Base-by-base conservation (phyloP, 1,284 basidiomycete genomes). In the Ceratobasidium sp. region DNA sequence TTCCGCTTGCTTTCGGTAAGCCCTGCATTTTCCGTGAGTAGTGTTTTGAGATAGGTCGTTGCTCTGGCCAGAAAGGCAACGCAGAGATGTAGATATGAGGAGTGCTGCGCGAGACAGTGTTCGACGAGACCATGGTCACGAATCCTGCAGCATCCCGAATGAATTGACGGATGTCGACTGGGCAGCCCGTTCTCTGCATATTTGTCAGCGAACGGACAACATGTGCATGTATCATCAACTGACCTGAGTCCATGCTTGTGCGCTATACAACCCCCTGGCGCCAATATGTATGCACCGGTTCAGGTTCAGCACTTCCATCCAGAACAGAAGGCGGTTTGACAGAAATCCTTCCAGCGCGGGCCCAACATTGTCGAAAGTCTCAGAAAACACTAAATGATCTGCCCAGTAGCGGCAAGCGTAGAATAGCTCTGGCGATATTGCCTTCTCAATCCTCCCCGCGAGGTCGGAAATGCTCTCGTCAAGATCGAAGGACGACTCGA, bases 21-120 rank as follows among this genome's bases (percentile, higher is more conserved):
- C 28, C 59, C 21, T 30, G 23, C 14, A 38, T 32, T 9, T 49
- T n/a, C 6, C 8, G 59, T 11, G 38, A 35, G 47, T 54, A 46
- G 26, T 50, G 70, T 26, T 52, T 44, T 30, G 46, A n/a, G 3
- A 54, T 41, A 2, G 30, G n/a, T 41, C 28, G 32, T 18, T 41
- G 9, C 28, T 54, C 38, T 16, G 74, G 75, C 21, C 58, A 43
- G 49, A 76, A 76, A 8, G 75, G 49, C 43, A 76, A 21, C 11
- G 61, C 62, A 9, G 75, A 75, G 2, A 76, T 46, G 59, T 76
- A 76, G 18, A 76, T 73, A 38, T 76, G 75, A 30, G 73, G 69
- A n/a, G 73, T 64, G 43, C 62, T 73, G 6, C 55, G 54, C 30
- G 58, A 16, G 3, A 75, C 63, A 13, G 50, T 41, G 6, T 13